Evolutionary conservation across 495 filamentous ascomycete genomes (phyloP).

Genomic region (Trichoderma gamsii): DNA sequence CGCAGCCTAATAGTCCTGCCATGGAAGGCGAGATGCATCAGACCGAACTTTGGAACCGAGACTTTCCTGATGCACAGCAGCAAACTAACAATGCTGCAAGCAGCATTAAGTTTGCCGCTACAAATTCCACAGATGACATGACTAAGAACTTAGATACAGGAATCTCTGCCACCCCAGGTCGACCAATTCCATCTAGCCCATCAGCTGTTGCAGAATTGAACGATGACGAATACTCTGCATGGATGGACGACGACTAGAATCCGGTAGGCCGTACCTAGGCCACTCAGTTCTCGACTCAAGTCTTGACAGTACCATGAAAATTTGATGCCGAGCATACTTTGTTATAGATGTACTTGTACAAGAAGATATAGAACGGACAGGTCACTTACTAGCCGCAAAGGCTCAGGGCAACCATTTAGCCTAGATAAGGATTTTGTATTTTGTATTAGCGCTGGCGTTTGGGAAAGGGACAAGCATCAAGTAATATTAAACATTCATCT

Average conservation of each 20-base stretch:
- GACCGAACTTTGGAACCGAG: constrained; percentile 31
- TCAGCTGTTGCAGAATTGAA: constrained; percentile 15
- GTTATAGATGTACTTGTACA: constrained; percentile 1
- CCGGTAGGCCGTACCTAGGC: neutral
- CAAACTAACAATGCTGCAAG: neutral
- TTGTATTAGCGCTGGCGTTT: neutral
- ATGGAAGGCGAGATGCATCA: constrained; percentile 19
- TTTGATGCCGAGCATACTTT: neutral
- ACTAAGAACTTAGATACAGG: neutral
- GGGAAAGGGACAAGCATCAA: neutral
- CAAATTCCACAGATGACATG: no score
- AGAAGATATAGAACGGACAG: neutral
- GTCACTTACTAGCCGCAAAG: neutral
- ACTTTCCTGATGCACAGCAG: constrained; percentile 27
- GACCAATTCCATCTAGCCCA: neutral
- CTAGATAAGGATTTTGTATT: neutral
- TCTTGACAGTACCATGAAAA: neutral
- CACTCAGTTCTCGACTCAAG: neutral
- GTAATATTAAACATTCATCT: neutral
- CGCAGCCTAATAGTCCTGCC: constrained; percentile 50
- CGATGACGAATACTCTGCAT: constrained; percentile 28
- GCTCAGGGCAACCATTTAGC: neutral
- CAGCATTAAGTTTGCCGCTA: neutral
- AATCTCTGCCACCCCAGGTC: neutral
- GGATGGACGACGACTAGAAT: constrained; percentile 27